phyloP scores from a whole-genome alignment of 768 basidiomycete genomes.

The Termitomyces eurrhizus region DNA sequence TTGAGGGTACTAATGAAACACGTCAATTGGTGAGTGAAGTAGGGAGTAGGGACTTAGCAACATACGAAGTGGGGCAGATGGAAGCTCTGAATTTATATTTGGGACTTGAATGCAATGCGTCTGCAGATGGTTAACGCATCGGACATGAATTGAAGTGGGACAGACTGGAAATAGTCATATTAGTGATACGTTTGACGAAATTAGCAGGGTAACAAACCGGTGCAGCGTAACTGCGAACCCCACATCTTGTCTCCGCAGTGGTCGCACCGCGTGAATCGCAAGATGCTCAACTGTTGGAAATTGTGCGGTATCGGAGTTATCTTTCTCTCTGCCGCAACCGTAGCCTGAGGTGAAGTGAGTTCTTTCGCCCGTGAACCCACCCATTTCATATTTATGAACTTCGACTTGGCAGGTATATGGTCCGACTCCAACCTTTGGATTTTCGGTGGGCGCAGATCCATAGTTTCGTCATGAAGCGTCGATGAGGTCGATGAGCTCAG shows the following conservation, averaged over 20 bases:
- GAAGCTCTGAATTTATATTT: slow-evolving; percentile 28
- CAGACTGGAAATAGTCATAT: slow-evolving; percentile 50
- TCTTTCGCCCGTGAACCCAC: slow-evolving; percentile 48
- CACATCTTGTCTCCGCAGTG: slow-evolving; percentile 98
- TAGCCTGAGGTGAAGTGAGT: slow-evolving; percentile 25
- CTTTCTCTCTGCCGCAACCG: slow-evolving; percentile 25
- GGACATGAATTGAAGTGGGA: slow-evolving; percentile 81
- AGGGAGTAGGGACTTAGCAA: slow-evolving; percentile 10
- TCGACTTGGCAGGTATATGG: slow-evolving; percentile 48
- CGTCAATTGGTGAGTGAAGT: slow-evolving; percentile 10
- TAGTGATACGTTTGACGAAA: background rate
- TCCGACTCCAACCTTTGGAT: slow-evolving; percentile 44
- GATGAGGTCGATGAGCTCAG: slow-evolving; percentile 45
- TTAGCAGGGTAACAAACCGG: slow-evolving; percentile 49
- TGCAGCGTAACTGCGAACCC: slow-evolving; percentile 93
- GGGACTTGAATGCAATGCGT: slow-evolving; percentile 50
- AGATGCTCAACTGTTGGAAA: slow-evolving; percentile 85
- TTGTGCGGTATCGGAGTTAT: slow-evolving; percentile 60
- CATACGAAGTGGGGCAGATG: slow-evolving; percentile 36
- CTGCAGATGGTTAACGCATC: slow-evolving; percentile 71
- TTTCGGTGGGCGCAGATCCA: slow-evolving; percentile 34
- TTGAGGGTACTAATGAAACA: slow-evolving; percentile 60
- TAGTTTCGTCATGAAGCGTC: slow-evolving; percentile 44
- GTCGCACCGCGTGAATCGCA: slow-evolving; percentile 90
- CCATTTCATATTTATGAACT: slow-evolving; percentile 72